These are phyloP conservation scores for Babesia divergens DNA, from an alignment of 169 alveolate genomes.

Conservation along the genomic window DNA sequence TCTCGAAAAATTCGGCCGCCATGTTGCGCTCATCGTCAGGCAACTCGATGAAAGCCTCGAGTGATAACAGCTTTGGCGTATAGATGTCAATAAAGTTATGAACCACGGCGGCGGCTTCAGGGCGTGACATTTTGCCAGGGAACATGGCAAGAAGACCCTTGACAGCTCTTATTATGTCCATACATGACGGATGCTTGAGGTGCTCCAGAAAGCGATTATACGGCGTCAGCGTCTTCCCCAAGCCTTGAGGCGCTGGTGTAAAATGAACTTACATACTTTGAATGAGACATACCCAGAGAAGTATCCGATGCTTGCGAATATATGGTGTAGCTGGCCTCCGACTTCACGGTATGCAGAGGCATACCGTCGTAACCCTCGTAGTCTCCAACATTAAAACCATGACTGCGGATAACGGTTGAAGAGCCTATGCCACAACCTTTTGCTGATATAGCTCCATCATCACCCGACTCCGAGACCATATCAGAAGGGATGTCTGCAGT, in stretches of 20 bases:
- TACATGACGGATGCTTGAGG: conserved; percentile 75
- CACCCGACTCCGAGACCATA: not conserved
- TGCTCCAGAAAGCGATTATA: conserved; percentile 75
- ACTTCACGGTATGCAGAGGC: not conserved
- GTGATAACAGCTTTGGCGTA: conserved; percentile 48
- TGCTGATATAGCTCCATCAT: not conserved
- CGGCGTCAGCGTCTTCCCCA: conserved; percentile 61
- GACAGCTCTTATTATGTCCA: conserved; percentile 70
- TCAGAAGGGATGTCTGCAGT: not conserved
- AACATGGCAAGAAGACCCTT: conserved; percentile 62
- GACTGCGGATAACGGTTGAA: not conserved
- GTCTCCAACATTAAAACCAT: not conserved
- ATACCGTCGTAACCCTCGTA: conserved; percentile 1
- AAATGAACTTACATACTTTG: too few species aligned
- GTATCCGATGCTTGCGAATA: not conserved
- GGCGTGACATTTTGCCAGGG: conserved; percentile 61
- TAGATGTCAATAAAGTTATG: conserved; percentile 65
- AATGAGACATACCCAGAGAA: not conserved
- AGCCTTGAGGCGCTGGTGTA: not conserved
- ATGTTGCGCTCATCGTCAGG: conserved; percentile 39
- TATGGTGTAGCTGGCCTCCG: not conserved
- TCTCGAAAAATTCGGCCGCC: conserved; percentile 53
- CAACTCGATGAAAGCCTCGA: conserved; percentile 22
- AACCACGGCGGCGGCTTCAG: conserved; percentile 67
- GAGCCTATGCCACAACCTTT: too few species aligned